These are phyloP conservation scores for Penicillium sp. DNA, from an alignment of 2,329 filamentous ascomycete species.

Conservation along the genomic window DNA sequence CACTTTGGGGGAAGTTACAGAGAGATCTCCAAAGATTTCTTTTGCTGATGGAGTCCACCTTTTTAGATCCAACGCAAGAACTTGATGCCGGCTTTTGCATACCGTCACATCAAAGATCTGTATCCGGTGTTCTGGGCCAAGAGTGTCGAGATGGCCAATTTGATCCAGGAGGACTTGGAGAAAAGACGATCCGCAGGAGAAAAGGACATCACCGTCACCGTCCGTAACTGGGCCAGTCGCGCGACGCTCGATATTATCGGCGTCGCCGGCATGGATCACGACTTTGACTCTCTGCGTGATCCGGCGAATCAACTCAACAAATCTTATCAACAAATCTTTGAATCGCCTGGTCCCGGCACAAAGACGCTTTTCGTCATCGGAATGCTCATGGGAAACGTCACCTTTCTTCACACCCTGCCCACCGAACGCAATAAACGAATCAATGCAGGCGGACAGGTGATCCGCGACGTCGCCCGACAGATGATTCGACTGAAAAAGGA, in stretches of 20 bases:
- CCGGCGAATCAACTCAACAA: constrained; percentile 53
- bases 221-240: constrained; percentile 59
- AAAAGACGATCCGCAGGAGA: constrained; percentile 31
- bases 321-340: constrained; percentile 26
- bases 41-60: background rate
- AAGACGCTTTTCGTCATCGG: constrained; percentile 53
- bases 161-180: constrained; percentile 48
- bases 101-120: constrained; percentile 75
- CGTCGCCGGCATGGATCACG: constrained; percentile 62
- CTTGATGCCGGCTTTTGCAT: constrained; percentile 77
- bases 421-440: constrained; percentile 65
- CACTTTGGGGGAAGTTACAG: too few species aligned
- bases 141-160: constrained; percentile 58
- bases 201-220: constrained; percentile 47
- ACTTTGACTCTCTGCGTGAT: constrained; percentile 62
- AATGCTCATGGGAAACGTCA: constrained; percentile 55
- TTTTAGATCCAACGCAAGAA: constrained; percentile 60
- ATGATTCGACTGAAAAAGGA: constrained; percentile 66
- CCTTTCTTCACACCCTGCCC: constrained; percentile 59
- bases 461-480: constrained; percentile 61
- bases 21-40: too few species aligned
- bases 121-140: constrained; percentile 83
- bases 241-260: constrained; percentile 72
- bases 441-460: constrained; percentile 48
- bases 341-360: constrained; percentile 10